These are phyloP conservation scores for Candida maesae DNA, from an alignment of 805 yeast genomes.

Conservation along the genomic window DNA sequence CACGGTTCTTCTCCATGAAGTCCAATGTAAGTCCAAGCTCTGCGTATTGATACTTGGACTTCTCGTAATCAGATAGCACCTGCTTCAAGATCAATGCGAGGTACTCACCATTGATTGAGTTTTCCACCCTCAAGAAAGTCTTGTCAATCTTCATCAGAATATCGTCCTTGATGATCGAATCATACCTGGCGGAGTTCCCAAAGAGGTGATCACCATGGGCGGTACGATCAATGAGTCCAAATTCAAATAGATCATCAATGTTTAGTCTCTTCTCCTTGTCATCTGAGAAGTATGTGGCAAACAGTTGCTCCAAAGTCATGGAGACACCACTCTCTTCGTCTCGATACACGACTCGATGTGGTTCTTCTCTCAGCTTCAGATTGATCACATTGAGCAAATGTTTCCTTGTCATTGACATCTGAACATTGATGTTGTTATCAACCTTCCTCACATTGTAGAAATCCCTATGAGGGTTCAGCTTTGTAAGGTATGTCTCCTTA, in stretches of 20 bases:
- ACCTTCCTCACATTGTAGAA: slow-evolving; percentile 72
- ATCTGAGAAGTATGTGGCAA: slow-evolving; percentile 29
- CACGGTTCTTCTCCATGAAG: slow-evolving; percentile 19
- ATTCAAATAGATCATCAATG: slow-evolving; percentile 29
- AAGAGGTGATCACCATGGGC: slow-evolving; percentile 23
- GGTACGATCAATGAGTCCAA: slow-evolving; percentile 27
- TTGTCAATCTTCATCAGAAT: slow-evolving; percentile 30
- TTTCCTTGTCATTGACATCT: slow-evolving; percentile 97
- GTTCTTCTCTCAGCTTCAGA: slow-evolving; percentile 33
- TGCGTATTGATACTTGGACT: slow-evolving; percentile 36
- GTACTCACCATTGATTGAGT: slow-evolving; percentile 36
- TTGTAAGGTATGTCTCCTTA: slow-evolving; percentile 60
- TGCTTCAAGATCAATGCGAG: slow-evolving; percentile 32
- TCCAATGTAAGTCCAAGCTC: slow-evolving; percentile 35
- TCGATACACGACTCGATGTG: slow-evolving; percentile 33
- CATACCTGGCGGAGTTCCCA: slow-evolving; percentile 20
- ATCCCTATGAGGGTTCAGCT: slow-evolving; percentile 94
- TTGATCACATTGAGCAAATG: slow-evolving; percentile 50
- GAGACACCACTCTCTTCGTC: slow-evolving; percentile 22
- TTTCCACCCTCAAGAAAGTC: slow-evolving; percentile 35
- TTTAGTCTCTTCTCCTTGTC: slow-evolving; percentile 25
- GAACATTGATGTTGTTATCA: slow-evolving; percentile 89
- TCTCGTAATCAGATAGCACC: slow-evolving; percentile 33
- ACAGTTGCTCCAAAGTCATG: slow-evolving; percentile 24
- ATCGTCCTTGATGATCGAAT: slow-evolving; percentile 24